Evolutionary conservation across 2,329 filamentous ascomycete genomes (phyloP).

Genomic region (Stemphylium vesicarium): DNA sequence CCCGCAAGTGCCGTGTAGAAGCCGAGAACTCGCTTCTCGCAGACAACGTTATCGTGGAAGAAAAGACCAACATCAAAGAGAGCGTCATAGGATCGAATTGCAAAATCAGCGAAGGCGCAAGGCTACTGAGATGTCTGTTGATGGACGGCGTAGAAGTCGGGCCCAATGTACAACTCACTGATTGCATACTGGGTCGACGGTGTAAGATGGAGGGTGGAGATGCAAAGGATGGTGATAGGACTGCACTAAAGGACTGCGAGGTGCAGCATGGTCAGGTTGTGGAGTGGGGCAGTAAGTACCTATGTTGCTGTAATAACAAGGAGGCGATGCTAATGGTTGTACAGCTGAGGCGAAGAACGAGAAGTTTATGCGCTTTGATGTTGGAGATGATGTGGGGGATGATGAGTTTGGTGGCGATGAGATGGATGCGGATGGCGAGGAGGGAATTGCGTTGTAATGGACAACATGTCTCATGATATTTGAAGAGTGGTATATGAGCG

Average conservation of each 20-base stretch:
- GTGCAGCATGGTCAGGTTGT: slow-evolving; percentile 85
- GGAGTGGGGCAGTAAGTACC: slow-evolving; percentile 69
- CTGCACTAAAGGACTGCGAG: slow-evolving; percentile 83
- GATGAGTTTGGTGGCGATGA: slow-evolving; percentile 39
- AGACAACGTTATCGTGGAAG: slow-evolving; percentile 87
- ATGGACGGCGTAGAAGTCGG: slow-evolving; percentile 93
- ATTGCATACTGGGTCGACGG: slow-evolving; percentile 83
- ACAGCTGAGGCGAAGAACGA: slow-evolving; percentile 64
- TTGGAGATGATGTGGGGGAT: slow-evolving; percentile 47
- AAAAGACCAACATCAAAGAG: slow-evolving; percentile 91
- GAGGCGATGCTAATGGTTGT: slow-evolving; percentile 3
- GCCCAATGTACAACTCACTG: slow-evolving; percentile 81
- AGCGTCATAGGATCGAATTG: slow-evolving; percentile 86
- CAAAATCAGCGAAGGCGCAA: slow-evolving; percentile 83
- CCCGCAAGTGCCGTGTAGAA: slow-evolving; percentile 80
- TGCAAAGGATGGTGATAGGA: slow-evolving; percentile 52
- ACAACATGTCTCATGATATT: not conserved
- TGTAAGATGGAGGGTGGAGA: slow-evolving; percentile 83
- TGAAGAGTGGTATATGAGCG: no score
- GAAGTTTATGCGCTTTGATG: slow-evolving; percentile 64
- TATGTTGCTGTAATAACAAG: no score
- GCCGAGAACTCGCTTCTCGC: slow-evolving; percentile 81
- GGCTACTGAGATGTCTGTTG: slow-evolving; percentile 83
- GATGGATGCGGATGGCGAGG: slow-evolving; percentile 15
- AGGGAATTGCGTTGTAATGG: slow-evolving; percentile 4